Percentiles rank a stretch among this genome's conserved stretches.
These are phyloP conservation scores for Dendrobium huoshanense DNA, from an alignment of 106 monocot genomes.

Conservation along the genomic window DNA sequence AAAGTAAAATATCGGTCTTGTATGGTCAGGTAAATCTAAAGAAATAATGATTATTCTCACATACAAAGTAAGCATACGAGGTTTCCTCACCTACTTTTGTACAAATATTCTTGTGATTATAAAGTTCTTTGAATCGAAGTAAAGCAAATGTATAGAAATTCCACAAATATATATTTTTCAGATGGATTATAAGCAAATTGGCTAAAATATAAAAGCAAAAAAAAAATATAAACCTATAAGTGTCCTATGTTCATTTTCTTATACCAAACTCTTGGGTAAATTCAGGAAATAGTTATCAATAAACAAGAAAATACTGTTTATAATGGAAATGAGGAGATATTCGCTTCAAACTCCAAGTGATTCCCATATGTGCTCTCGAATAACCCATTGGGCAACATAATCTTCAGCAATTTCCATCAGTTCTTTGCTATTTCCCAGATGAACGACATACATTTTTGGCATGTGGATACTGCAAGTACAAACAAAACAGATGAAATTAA, in stretches of 20 bases:
- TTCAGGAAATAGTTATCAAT: not conserved
- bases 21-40: not conserved
- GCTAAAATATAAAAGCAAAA: not conserved
- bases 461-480: constrained; percentile 62
- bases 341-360: constrained; percentile 70
- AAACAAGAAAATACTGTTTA: constrained; percentile 69
- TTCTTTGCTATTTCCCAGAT: constrained; percentile 93
- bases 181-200: not conserved
- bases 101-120: not conserved
- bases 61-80: not conserved
- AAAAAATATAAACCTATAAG: not conserved
- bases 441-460: constrained; percentile 91
- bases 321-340: constrained; percentile 81
- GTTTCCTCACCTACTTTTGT: not conserved
- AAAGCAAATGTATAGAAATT: not conserved
- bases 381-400: constrained; percentile 65
- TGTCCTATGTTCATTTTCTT: not conserved
- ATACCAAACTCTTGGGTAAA: not conserved
- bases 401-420: constrained; percentile 91
- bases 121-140: not conserved
- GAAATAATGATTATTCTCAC: not conserved
- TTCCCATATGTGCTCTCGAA: constrained; percentile 80
- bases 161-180: not conserved
- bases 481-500: not conserved
- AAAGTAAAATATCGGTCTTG: not conserved